phyloP scores from a whole-genome alignment of 306 rosid species.

The Gillenia trifoliata region DNA sequence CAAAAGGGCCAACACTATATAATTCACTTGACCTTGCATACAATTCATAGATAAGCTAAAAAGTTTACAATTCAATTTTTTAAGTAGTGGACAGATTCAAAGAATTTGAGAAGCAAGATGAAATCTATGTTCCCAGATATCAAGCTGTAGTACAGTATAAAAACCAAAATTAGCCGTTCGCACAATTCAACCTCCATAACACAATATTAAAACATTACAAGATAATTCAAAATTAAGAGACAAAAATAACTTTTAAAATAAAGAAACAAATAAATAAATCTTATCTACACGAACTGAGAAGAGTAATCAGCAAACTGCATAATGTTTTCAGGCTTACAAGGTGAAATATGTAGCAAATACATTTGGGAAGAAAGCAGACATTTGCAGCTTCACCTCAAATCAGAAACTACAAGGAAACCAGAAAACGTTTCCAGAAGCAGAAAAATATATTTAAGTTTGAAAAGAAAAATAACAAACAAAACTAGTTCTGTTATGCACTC shows the following conservation, averaged over 20 bases:
- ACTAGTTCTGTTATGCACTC: neutral
- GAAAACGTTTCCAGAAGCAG: slow-evolving; percentile 73
- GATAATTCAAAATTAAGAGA: neutral
- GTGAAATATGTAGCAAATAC: slow-evolving; percentile 94
- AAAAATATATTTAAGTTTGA: slow-evolving; percentile 23
- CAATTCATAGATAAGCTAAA: neutral
- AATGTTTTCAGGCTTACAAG: slow-evolving; percentile 48
- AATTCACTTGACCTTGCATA: neutral
- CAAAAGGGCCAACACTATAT: neutral
- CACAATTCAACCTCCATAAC: neutral
- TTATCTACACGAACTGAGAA: neutral
- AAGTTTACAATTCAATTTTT: neutral
- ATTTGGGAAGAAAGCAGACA: slow-evolving; percentile 95
- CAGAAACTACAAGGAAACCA: slow-evolving; percentile 78
- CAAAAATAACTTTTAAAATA: neutral
- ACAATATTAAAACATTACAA: neutral
- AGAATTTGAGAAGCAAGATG: neutral
- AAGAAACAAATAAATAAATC: neutral
- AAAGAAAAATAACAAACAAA: slow-evolving; percentile 14
- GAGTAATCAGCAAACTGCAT: neutral
- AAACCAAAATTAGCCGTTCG: neutral
- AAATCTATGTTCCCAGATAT: neutral
- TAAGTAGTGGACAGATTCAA: neutral
- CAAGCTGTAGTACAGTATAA: neutral
- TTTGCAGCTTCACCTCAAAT: slow-evolving; percentile 99